These are phyloP conservation scores for Hibiscus syriacus DNA, from an alignment of 345 rosid species.

Conservation along the genomic window DNA sequence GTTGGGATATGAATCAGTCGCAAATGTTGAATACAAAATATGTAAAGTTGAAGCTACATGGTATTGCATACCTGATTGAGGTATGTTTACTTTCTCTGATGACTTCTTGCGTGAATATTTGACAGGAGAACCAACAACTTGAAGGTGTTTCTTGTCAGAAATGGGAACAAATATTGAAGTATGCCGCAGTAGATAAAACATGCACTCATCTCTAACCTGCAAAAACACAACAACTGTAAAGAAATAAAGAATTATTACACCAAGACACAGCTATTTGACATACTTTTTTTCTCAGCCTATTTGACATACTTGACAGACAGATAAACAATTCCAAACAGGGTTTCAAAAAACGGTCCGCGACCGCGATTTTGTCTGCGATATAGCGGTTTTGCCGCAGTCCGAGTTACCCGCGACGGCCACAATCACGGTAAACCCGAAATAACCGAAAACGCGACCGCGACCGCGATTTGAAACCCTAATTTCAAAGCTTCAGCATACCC, in stretches of 20 bases:
- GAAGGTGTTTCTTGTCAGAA: constrained; percentile 42
- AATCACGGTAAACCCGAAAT: too few species aligned
- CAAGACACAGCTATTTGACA: too few species aligned
- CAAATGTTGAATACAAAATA: too few species aligned
- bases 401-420: too few species aligned
- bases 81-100: constrained; percentile 12
- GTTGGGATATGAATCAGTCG: too few species aligned
- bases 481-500: constrained; percentile 36
- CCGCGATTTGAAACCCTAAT: too few species aligned
- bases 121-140: constrained; percentile 64
- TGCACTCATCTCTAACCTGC: constrained; percentile 53
- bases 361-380: too few species aligned
- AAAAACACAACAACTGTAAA: not conserved
- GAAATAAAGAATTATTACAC: not conserved
- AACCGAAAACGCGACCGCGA: too few species aligned
- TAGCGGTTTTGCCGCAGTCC: too few species aligned
- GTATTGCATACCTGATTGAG: not conserved
- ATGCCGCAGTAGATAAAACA: constrained; percentile 54
- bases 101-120: constrained; percentile 15
- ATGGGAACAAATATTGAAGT: constrained; percentile 57
- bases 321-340: too few species aligned
- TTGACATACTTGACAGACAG: not conserved
- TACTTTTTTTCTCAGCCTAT: too few species aligned
- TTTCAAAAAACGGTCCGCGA: too few species aligned
- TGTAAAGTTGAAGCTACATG: not conserved